Evolutionary conservation across 2,329 filamentous ascomycete species (phyloP).

Genomic region (Trichoderma lentiforme): DNA sequence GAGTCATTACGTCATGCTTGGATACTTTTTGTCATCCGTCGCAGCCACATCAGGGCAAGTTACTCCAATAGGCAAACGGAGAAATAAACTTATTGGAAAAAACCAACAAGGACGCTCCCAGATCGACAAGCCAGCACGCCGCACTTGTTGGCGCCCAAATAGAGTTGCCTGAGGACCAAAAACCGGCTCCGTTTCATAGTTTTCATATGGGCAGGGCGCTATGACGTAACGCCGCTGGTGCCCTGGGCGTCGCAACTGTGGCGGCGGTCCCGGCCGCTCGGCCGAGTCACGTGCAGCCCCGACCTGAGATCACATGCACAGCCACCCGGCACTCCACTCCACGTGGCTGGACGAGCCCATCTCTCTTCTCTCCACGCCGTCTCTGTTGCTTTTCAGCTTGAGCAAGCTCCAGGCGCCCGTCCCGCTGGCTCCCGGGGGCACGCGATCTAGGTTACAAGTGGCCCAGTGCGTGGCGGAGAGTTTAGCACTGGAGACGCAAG

Average conservation of each 20-base stretch:
- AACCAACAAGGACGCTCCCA: background rate
- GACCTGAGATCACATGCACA: background rate
- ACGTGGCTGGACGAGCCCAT: slow-evolving; percentile 9
- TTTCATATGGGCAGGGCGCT: background rate
- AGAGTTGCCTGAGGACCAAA: background rate
- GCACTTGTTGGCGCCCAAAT: background rate
- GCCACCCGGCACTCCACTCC: slow-evolving; percentile 10
- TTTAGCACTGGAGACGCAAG: background rate
- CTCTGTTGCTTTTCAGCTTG: background rate
- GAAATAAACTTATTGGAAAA: background rate
- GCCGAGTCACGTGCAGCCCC: slow-evolving; percentile 11
- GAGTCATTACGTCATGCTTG: slow-evolving; percentile 7
- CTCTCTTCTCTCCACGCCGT: background rate
- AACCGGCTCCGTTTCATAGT: background rate
- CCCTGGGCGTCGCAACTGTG: background rate
- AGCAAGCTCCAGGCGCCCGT: slow-evolving; percentile 1
- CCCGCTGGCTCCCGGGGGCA: slow-evolving; percentile 10
- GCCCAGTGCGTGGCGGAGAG: background rate
- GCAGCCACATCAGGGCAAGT: background rate
- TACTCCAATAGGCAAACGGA: background rate
- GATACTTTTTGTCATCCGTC: background rate
- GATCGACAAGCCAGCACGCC: background rate
- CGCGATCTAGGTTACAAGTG: slow-evolving; percentile 4
- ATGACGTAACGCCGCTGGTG: slow-evolving; percentile 3
- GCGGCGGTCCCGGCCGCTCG: slow-evolving; percentile 16